Conservation (phyloP, 2,329 filamentous ascomycete species). For the Beauveria asiatica region DNA sequence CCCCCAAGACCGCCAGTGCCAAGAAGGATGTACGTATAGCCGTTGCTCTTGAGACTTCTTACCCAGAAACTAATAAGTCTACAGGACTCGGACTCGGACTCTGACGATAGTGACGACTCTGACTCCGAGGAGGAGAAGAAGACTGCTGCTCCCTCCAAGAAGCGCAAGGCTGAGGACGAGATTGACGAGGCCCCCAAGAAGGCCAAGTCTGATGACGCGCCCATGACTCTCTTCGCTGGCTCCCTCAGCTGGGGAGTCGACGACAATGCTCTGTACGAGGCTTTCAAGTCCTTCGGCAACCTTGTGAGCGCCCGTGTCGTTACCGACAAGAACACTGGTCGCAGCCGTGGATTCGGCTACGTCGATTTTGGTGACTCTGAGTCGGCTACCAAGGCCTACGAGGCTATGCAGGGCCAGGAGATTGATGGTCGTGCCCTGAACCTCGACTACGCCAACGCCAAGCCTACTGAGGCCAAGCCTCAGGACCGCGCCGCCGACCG, state of each 20-base stretch:
- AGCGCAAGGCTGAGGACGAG: conserved; percentile 41
- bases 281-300: conserved; percentile 74
- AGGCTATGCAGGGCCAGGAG: conserved; percentile 65
- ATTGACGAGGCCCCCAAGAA: conserved; percentile 54
- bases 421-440: conserved; percentile 69
- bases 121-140: conserved; percentile 28
- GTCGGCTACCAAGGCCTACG: conserved; percentile 62
- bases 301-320: conserved; percentile 69
- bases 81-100: conserved; percentile 27
- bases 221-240: conserved; percentile 72
- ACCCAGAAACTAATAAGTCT: conserved; percentile 17
- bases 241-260: conserved; percentile 88
- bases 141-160: conserved; percentile 33
- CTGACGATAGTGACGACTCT: conserved; percentile 21
- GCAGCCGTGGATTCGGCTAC: conserved; percentile 89
- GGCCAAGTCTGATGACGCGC: conserved; percentile 49
- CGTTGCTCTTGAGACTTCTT: not conserved
- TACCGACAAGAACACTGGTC: conserved; percentile 69
- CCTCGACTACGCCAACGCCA: conserved; percentile 68
- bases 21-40: conserved; percentile 18
- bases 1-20: conserved; percentile 19
- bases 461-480: conserved; percentile 44
- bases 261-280: conserved; percentile 69
- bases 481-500: conserved; percentile 54
- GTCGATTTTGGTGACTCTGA: conserved; percentile 70